These are phyloP conservation scores for Harringtonia aguacate DNA, from an alignment of 2,329 filamentous ascomycete genomes.

Conservation along the genomic window DNA sequence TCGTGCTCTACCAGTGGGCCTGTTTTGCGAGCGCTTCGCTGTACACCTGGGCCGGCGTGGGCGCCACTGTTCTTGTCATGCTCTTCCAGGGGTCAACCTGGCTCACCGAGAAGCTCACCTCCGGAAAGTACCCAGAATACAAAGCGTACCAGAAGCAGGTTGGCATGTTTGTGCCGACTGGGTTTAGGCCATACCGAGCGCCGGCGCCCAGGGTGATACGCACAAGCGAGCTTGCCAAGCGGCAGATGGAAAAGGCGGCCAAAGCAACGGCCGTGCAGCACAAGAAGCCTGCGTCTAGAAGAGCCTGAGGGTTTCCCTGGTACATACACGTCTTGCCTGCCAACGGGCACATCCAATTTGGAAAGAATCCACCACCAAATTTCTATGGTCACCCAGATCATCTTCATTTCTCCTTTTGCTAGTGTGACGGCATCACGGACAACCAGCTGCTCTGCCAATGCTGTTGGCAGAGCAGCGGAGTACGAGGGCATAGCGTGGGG, in stretches of 20 bases:
- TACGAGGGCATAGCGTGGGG: too few species aligned
- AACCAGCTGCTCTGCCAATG: too few species aligned
- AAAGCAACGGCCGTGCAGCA: constrained; percentile 8
- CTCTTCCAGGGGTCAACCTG: constrained; percentile 86
- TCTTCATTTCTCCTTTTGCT: too few species aligned
- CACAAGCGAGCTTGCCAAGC: constrained; percentile 38
- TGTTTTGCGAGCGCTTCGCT: constrained; percentile 61
- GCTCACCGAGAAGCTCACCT: constrained; percentile 74
- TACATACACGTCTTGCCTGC: too few species aligned
- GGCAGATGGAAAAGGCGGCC: constrained; percentile 27
- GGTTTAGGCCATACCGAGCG: constrained; percentile 30
- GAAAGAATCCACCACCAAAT: too few species aligned
- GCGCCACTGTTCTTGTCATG: constrained; percentile 57
- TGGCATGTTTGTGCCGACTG: constrained; percentile 67
- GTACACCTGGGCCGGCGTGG: constrained; percentile 70
- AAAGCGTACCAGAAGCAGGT: constrained; percentile 72
- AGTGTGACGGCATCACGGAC: too few species aligned
- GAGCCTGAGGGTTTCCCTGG: constrained; percentile 8
- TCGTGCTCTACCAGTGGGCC: constrained; percentile 78
- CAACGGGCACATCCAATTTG: too few species aligned
- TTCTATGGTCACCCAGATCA: too few species aligned
- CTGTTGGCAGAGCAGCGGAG: too few species aligned
- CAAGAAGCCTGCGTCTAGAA: constrained; percentile 7
- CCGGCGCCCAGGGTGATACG: constrained; percentile 35
- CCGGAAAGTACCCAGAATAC: constrained; percentile 83